A percentile compares a stretch with the other conserved stretches of the same genome.
phyloP scores from a whole-genome alignment of 176 grass and related monocot species.

The Zea mays region DNA sequence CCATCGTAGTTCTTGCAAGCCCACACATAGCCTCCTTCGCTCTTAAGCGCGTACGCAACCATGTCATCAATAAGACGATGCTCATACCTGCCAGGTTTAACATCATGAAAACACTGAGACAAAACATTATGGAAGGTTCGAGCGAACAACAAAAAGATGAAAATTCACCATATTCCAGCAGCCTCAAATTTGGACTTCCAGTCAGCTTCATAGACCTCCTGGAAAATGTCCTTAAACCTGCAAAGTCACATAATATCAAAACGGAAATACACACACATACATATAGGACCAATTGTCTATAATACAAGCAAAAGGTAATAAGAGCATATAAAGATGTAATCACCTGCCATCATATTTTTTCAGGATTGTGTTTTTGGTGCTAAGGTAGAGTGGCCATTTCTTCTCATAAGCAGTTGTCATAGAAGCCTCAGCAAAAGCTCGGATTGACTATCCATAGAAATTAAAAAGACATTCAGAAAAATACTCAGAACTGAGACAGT shows the following conservation, averaged over 20 bases:
- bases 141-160: slow-evolving; percentile 12
- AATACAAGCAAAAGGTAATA: background rate
- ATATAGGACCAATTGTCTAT: background rate
- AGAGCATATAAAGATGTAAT: background rate
- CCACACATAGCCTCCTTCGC: slow-evolving; percentile 92
- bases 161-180: slow-evolving; percentile 80
- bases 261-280: background rate
- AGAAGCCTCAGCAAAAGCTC: slow-evolving; percentile 83
- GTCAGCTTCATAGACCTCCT: slow-evolving; percentile 92
- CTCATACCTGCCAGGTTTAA: slow-evolving; percentile 68
- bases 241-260: slow-evolving; percentile 36
- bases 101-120: slow-evolving; percentile 9
- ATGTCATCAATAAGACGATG: slow-evolving; percentile 98
- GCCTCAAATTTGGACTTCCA: slow-evolving; percentile 92
- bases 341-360: slow-evolving; percentile 99
- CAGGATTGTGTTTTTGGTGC: slow-evolving; percentile 97
- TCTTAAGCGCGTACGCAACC: slow-evolving; percentile 98
- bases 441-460: slow-evolving; percentile 67
- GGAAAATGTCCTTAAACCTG: slow-evolving; percentile 98
- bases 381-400: slow-evolving; percentile 97
- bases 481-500: background rate
- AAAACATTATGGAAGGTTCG: background rate
- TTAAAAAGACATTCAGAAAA: slow-evolving; percentile 14
- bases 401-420: slow-evolving; percentile 90
- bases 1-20: slow-evolving; percentile 98